Evolutionary conservation across 306 rosid genomes (phyloP), one percentile per base, ranked within the genome.

Genomic region (Mimosa pudica): DNA sequence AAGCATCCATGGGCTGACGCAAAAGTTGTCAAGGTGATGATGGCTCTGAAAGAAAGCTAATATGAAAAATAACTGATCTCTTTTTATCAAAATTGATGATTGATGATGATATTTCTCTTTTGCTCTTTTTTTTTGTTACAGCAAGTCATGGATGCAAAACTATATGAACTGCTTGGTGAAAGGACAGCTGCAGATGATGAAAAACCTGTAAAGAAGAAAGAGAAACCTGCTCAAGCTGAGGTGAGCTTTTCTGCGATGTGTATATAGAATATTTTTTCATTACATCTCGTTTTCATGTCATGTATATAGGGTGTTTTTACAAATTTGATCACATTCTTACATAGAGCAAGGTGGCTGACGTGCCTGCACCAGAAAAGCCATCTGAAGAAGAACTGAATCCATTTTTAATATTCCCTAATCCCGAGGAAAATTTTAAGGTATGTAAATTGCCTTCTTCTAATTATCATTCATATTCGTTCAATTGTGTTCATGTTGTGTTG

Each of bases 1-100:
- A 90, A 84, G 85, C 91, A 86, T 72, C 97, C 97, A 33, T 96
- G 99, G 99, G 99, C 90, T 77, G 98, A 96, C 83, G 94, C 98
- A 71, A 96, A 96, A 87, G 87, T 89, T 78, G 97, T 85, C 52
- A 96, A 96, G 97, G 99, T 96, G 75, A 81, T 72, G 24, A 65
- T 64, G 36, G 60, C 82, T 65, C 47, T 51, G n/a, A 49, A 52
- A 5, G 42, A 33, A 72, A 79, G 41, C 2, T 52, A 51, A 35
- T 61, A 73, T 33, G 44, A 72, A 47, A n/a, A 44, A 55, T 75
- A 14, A 32, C 48, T 79, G 46, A 7, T 75, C 76, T 64, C 46
- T 66, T 87, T 81, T 44, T 32, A 45, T 45, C 51, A 30, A 8
- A 63, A 55, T 61, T 57, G 8, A 69, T 70, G 12, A 48, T 36